Base-by-base conservation (phyloP, 2,329 filamentous ascomycete genomes). In the Celoporthe dispersa region DNA sequence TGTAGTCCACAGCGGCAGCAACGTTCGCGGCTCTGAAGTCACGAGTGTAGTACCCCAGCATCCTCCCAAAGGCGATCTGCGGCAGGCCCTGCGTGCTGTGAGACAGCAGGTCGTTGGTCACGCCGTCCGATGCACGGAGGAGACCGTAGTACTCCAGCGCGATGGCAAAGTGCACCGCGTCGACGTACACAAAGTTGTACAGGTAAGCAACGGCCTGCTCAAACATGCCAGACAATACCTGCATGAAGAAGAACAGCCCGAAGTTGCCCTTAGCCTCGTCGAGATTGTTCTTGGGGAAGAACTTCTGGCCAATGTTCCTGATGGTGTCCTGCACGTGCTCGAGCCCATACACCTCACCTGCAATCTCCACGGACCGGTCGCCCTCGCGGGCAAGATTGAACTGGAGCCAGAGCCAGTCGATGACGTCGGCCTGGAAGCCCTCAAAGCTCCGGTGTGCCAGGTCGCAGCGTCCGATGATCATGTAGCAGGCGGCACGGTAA, bases 401-500 rank as follows among this genome's bases (percentile, higher is more conserved):
- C 76, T 92, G 90, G 68, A 92, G 84, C 90, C 90, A 92, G 77
- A 91, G 86, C 87, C 89, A 92, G 79, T 92, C 90, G 76, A 91
- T 88, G 70, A 91, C 87, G 70, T 90, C 88, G 19, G 86, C 88
- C 75, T 87, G 88, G 48, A 92, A 81, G 61, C 86, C 87, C 33
- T 90, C 88, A 39, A 92, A 79, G 74, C 85, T 88, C 73, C 90
- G 87, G 79, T 90, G 90, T 77, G 83, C 84, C 35, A 92, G 82
- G 75, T 91, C 90, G 75, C 90, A 91, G 61, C 90, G 94, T 61
- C 97, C 96, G 75, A 99, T 92, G 72, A 99, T 91, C 85, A 99
- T 98, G 86, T 98, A 98, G 80, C 96, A 98, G 63, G 95, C 94
- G 90, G 97, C 94, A 67, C 94, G 91, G 83, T 97, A 99, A 35